phyloP scores from a whole-genome alignment of 805 yeast genomes.

The Saccharomycopsis microspora region DNA sequence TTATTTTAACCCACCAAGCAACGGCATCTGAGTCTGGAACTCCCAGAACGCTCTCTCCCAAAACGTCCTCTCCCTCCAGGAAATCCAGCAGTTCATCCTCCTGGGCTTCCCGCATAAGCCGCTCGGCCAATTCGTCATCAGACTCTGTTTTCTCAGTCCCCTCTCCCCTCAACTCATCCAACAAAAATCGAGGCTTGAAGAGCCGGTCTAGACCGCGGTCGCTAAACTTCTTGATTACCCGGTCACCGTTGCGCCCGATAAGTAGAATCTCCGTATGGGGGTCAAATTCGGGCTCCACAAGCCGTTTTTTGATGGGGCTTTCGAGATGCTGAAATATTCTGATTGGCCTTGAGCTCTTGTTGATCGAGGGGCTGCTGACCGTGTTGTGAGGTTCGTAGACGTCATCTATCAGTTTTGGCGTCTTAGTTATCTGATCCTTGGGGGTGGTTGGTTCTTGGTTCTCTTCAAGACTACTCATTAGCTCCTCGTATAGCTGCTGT shows the following conservation, averaged over 20 bases:
- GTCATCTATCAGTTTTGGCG: conserved; percentile 1
- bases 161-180: no score
- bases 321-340: neutral
- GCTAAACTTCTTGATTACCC: conserved; percentile 5
- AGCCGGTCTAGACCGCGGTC: conserved; percentile 2
- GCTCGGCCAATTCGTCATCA: neutral
- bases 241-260: conserved; percentile 9
- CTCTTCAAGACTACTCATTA: neutral
- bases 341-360: neutral
- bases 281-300: neutral
- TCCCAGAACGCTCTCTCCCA: no score
- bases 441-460: conserved; percentile 4
- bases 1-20: no score
- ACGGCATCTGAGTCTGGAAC: no score
- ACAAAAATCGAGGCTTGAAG: conserved; percentile 5
- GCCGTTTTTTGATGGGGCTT: neutral
- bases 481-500: conserved; percentile 8
- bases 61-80: no score
- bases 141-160: no score
- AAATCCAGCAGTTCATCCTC: no score
- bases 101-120: neutral
- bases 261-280: conserved; percentile 9
- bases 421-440: neutral
- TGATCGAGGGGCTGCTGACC: conserved; percentile 10
- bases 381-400: conserved; percentile 6